Conservation (phyloP, 2,329 filamentous ascomycete species). For the Hymenoscyphus repandus region DNA sequence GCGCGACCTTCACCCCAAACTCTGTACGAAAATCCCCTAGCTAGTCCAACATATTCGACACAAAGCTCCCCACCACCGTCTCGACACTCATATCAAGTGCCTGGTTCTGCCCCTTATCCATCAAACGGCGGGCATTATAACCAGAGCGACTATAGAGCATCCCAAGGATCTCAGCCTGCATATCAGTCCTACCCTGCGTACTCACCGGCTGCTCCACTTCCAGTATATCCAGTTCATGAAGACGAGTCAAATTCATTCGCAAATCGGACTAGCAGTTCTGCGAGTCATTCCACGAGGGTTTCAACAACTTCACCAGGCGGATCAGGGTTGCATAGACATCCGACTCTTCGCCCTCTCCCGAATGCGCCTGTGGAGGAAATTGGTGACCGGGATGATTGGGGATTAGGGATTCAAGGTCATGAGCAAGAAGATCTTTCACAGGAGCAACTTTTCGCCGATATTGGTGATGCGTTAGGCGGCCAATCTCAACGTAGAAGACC, state of each 20-base stretch:
- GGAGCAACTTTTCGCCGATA: conserved; percentile 32
- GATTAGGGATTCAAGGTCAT: conserved; percentile 17
- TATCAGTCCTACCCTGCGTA: conserved; percentile 24
- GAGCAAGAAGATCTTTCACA: conserved; percentile 26
- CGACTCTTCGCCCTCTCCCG: conserved; percentile 30
- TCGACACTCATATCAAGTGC: conserved; percentile 23
- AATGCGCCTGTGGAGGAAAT: conserved; percentile 27
- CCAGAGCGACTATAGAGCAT: conserved; percentile 22
- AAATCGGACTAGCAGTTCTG: conserved; percentile 21
- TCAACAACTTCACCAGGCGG: conserved; percentile 10
- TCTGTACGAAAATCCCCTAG: conserved; percentile 24
- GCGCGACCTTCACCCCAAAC: conserved; percentile 20
- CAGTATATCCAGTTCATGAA: conserved; percentile 17
- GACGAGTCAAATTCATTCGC: conserved; percentile 11
- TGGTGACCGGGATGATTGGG: conserved; percentile 27
- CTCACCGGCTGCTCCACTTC: conserved; percentile 11
- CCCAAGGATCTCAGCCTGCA: conserved; percentile 15
- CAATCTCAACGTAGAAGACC: conserved; percentile 14
- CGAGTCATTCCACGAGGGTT: conserved; percentile 15
- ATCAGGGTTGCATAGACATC: conserved; percentile 29
- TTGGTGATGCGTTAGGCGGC: conserved; percentile 30
- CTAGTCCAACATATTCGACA: conserved; percentile 23
- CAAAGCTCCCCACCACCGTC: conserved; percentile 23
- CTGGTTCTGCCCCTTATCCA: conserved; percentile 21
- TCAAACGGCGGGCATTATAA: conserved; percentile 25